Conservation (phyloP, 2,329 filamentous ascomycete species). For the Cladosporium sp. region DNA sequence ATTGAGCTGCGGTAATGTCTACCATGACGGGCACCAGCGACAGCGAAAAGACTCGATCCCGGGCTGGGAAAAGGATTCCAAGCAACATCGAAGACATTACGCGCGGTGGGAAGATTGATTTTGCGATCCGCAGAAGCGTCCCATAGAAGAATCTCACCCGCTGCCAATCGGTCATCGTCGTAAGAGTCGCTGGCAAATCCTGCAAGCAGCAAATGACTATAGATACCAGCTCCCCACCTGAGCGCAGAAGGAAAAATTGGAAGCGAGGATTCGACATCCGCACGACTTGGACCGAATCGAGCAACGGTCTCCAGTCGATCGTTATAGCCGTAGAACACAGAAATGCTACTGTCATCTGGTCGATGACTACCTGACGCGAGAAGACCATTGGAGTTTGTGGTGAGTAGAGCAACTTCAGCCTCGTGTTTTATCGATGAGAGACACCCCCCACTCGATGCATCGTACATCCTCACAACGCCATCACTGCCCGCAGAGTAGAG, state of each 20-base stretch:
- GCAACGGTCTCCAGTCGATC: neutral
- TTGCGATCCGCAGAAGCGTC: slow-evolving; percentile 40
- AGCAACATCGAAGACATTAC: slow-evolving; percentile 55
- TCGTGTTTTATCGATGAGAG: neutral
- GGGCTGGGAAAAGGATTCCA: slow-evolving; percentile 49
- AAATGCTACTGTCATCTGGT: slow-evolving; percentile 19
- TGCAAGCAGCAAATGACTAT: slow-evolving; percentile 46
- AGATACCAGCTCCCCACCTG: slow-evolving; percentile 43
- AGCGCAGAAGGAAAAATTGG: slow-evolving; percentile 42
- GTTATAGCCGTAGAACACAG: slow-evolving; percentile 17
- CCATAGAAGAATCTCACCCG: slow-evolving; percentile 55
- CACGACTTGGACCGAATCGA: slow-evolving; percentile 12
- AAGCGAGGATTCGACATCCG: slow-evolving; percentile 22
- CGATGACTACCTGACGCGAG: slow-evolving; percentile 47
- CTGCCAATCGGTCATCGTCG: slow-evolving; percentile 35
- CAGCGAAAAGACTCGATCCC: slow-evolving; percentile 45
- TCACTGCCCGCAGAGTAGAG: slow-evolving; percentile 51
- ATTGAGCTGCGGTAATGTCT: slow-evolving; percentile 46
- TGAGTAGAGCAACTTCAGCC: slow-evolving; percentile 45
- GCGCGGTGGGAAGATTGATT: slow-evolving; percentile 43
- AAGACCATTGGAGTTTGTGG: slow-evolving; percentile 36
- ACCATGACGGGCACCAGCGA: slow-evolving; percentile 44
- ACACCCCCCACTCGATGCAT: neutral
- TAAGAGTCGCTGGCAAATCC: slow-evolving; percentile 46
- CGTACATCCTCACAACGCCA: slow-evolving; percentile 42